These are phyloP conservation scores for Paramyrothecium sp. DNA, from an alignment of 2,329 filamentous ascomycete species.

Conservation along the genomic window DNA sequence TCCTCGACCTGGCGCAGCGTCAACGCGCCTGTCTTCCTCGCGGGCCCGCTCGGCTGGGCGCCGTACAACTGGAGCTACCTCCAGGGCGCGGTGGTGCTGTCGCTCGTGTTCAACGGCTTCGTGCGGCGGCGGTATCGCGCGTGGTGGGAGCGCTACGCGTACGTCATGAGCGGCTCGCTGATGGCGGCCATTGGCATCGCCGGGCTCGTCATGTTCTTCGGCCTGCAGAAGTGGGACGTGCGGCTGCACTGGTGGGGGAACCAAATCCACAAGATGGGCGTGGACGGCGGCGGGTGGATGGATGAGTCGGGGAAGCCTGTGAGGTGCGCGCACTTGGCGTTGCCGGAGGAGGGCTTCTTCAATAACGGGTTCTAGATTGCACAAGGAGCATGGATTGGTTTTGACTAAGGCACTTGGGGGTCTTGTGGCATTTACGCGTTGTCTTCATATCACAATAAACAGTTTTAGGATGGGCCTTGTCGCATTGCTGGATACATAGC, in stretches of 20 bases:
- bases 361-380: conserved; percentile 8
- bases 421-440: no score
- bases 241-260: conserved; percentile 22
- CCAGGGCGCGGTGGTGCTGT: conserved; percentile 17
- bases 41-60: conserved; percentile 20
- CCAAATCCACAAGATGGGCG: conserved; percentile 11
- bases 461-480: no score
- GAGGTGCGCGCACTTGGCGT: conserved; percentile 15
- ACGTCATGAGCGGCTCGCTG: conserved; percentile 22
- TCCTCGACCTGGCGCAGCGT: conserved; percentile 16
- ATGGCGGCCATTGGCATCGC: conserved; percentile 22
- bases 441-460: no score
- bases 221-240: conserved; percentile 15
- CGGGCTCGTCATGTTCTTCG: conserved; percentile 22
- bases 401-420: no score
- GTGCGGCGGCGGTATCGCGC: conserved; percentile 17
- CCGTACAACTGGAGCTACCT: conserved; percentile 24
- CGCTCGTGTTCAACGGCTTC: conserved; percentile 21
- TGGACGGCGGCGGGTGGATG: conserved; percentile 17
- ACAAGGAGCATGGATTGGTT: no score
- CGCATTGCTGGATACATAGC: no score
- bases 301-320: conserved; percentile 7
- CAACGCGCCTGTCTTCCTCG: conserved; percentile 19
- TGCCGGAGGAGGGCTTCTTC: conserved; percentile 17
- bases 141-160: conserved; percentile 27